These are phyloP conservation scores for Nicotiana obtusifolia DNA, from an alignment of 257 asterid genomes.

Conservation along the genomic window DNA sequence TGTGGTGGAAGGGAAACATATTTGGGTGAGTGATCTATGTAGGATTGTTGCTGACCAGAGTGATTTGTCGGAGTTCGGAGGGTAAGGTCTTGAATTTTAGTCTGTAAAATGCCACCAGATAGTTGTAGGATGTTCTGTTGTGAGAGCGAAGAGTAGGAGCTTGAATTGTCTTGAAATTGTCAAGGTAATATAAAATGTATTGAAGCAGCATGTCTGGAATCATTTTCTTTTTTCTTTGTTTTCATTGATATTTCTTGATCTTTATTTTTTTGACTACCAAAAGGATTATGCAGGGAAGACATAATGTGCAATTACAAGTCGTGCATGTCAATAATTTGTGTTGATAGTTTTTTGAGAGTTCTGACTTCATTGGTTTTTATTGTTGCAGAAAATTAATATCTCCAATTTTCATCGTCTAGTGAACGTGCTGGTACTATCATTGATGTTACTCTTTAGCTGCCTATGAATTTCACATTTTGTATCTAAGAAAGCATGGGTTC, in stretches of 20 bases:
- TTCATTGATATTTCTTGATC: not conserved
- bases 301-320: not conserved
- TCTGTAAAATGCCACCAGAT: not conserved
- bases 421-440: conserved; percentile 7
- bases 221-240: not conserved
- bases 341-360: not conserved
- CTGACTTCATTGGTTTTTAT: not conserved
- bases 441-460: conserved; percentile 14
- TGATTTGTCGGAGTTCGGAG: not conserved
- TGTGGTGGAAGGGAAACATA: not conserved
- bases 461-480: conserved; percentile 12
- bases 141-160: not conserved
- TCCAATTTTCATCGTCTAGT: conserved; percentile 1
- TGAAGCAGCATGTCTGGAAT: not conserved
- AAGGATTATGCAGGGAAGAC: not conserved
- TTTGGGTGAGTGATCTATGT: not conserved
- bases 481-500: conserved; percentile 77
- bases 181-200: not conserved
- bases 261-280: not conserved
- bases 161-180: not conserved
- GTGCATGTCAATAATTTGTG: not conserved
- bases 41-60: not conserved
- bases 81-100: not conserved
- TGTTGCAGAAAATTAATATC: not conserved
- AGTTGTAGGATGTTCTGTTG: not conserved